phyloP scores from a whole-genome alignment of 768 basidiomycete genomes.

The Tricholoma sp. region DNA sequence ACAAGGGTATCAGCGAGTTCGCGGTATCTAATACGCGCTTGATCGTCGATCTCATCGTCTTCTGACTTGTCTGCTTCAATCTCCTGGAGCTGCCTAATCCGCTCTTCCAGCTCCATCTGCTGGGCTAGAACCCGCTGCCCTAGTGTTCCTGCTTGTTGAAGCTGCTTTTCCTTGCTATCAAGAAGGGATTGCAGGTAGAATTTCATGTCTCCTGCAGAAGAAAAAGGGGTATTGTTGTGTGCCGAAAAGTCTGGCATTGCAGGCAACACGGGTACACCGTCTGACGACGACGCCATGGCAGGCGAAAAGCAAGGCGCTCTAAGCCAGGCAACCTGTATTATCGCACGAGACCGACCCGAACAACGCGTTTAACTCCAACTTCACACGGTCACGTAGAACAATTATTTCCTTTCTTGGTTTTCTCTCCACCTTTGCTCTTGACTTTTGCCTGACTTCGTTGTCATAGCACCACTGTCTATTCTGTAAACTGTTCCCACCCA shows the following conservation, averaged over 20 bases:
- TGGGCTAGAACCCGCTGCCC: constrained; percentile 92
- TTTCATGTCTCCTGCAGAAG: constrained; percentile 56
- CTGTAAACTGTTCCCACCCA: too few relatives aligned
- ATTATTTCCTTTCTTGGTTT: not conserved
- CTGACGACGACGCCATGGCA: constrained; percentile 37
- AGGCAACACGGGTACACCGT: constrained; percentile 27
- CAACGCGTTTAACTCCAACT: constrained; percentile 19
- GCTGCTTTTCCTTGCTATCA: constrained; percentile 87
- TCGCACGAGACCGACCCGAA: constrained; percentile 9
- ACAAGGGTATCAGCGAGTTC: constrained; percentile 74
- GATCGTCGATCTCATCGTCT: constrained; percentile 58
- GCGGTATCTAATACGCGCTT: constrained; percentile 67
- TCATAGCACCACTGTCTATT: too few relatives aligned
- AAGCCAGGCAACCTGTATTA: constrained; percentile 4
- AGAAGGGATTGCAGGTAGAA: constrained; percentile 65
- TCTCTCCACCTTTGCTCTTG: not conserved
- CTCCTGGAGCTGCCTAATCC: constrained; percentile 78
- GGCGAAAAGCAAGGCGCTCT: constrained; percentile 13
- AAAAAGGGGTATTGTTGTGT: constrained; percentile 30
- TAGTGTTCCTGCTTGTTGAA: constrained; percentile 86
- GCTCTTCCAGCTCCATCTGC: constrained; percentile 88
- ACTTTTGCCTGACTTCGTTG: too few relatives aligned
- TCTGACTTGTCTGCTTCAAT: constrained; percentile 58
- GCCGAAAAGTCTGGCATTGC: constrained; percentile 38
- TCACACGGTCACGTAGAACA: constrained; percentile 19